Evolutionary conservation across 176 grass and related monocot genomes (phyloP).

Genomic region (Aegilops tauschii): DNA sequence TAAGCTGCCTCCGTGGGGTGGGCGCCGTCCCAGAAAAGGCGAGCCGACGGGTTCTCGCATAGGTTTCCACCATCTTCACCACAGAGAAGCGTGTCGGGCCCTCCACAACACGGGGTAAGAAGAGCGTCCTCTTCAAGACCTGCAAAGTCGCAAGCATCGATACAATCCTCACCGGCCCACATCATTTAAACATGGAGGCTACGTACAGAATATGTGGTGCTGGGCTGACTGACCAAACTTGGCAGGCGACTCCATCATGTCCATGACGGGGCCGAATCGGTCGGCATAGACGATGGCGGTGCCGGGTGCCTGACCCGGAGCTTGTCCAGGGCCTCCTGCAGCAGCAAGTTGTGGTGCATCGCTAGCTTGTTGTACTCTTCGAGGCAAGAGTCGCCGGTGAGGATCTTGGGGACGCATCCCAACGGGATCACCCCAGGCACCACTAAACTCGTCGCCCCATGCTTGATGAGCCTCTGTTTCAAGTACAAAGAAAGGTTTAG

Average conservation of each 20-base stretch:
- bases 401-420: slow-evolving; percentile 37
- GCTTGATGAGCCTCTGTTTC: slow-evolving; percentile 8
- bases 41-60: slow-evolving; percentile 6
- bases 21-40: no score
- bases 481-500: no score
- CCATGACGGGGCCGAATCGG: slow-evolving; percentile 36
- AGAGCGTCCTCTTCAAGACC: background rate
- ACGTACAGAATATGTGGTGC: background rate
- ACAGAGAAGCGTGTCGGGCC: background rate
- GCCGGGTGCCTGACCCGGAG: slow-evolving; percentile 28
- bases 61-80: background rate
- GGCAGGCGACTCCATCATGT: slow-evolving; percentile 40
- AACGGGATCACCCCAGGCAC: slow-evolving; percentile 7
- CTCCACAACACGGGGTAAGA: slow-evolving; percentile 19
- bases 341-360: slow-evolving; percentile 38
- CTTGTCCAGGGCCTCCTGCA: background rate
- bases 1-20: slow-evolving; percentile 21
- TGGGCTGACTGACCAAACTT: slow-evolving; percentile 34
- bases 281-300: slow-evolving; percentile 42
- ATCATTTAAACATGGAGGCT: no score
- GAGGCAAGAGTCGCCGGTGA: slow-evolving; percentile 40
- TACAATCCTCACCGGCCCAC: no score
- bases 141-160: background rate
- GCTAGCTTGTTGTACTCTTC: slow-evolving; percentile 33
- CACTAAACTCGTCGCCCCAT: background rate